Conservation (phyloP, 164 flowering plant species). For the Piper betle region DNA sequence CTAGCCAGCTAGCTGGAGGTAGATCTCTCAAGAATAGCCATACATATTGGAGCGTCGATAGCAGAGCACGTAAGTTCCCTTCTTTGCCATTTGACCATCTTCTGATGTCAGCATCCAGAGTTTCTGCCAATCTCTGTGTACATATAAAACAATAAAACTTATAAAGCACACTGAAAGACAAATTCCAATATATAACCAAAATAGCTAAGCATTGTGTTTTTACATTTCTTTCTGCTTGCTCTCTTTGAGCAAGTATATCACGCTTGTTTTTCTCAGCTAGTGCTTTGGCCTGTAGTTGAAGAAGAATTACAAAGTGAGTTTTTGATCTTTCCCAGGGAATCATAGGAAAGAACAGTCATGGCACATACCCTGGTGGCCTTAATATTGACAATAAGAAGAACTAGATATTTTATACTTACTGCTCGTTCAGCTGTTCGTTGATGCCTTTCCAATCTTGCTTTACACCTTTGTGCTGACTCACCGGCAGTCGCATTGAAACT, state of each 20-base stretch:
- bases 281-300: constrained; percentile 67
- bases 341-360: too few relatives aligned
- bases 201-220: not conserved
- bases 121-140: constrained; percentile 66
- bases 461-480: constrained; percentile 82
- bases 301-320: not conserved
- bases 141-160: constrained; percentile 6
- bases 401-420: constrained; percentile 27
- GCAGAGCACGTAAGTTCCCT: constrained; percentile 81
- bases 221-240: constrained; percentile 86
- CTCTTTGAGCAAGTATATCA: constrained; percentile 71
- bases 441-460: constrained; percentile 82
- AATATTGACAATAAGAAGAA: not conserved
- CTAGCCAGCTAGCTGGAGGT: not conserved
- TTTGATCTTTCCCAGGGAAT: not conserved
- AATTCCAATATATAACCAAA: not conserved
- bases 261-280: constrained; percentile 89
- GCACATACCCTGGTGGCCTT: not conserved
- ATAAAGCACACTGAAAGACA: not conserved
- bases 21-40: constrained; percentile 8
- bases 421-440: constrained; percentile 85
- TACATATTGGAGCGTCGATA: constrained; percentile 94
- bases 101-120: constrained; percentile 77
- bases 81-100: constrained; percentile 92
- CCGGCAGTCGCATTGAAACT: constrained; percentile 41